These are phyloP conservation scores for Isochrysis galbana DNA, from an alignment of 78 protist species.

Conservation along the genomic window DNA sequence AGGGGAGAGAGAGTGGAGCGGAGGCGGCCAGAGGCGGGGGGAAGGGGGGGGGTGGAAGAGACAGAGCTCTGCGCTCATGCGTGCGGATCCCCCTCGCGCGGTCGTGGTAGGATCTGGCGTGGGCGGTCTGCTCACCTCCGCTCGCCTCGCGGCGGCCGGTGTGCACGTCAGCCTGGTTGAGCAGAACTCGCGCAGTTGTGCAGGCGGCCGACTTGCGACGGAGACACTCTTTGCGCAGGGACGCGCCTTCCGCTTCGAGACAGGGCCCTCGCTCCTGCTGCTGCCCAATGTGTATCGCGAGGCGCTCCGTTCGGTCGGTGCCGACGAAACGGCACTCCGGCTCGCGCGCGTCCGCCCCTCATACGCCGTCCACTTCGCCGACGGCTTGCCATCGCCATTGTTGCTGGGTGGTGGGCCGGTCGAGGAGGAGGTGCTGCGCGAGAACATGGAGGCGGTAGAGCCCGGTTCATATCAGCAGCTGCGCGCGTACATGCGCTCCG, in stretches of 20 bases:
- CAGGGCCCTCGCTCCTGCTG: constrained; percentile 8
- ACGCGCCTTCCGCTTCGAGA: neutral
- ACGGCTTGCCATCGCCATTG: neutral
- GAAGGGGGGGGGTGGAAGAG: no score
- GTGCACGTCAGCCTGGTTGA: neutral
- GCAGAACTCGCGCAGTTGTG: neutral
- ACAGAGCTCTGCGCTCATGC: no score
- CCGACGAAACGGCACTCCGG: neutral
- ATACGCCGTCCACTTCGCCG: neutral
- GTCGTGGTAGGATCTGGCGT: constrained; percentile 14
- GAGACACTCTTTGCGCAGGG: neutral
- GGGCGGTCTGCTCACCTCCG: neutral
- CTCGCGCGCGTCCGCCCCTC: neutral
- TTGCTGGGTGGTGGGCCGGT: neutral
- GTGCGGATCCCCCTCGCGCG: no score
- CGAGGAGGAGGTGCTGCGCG: neutral
- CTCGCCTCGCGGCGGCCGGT: neutral
- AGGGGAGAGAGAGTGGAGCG: no score
- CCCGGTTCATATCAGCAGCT: neutral
- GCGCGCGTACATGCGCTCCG: neutral
- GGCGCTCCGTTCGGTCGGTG: neutral
- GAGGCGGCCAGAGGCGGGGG: no score
- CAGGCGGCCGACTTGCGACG: neutral
- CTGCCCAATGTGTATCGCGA: neutral
- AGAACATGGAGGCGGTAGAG: neutral